Evolutionary conservation across 176 grass and related monocot species (phyloP), one percentile per base, ranked within the genome.

Genomic region (Oryza longistaminata): DNA sequence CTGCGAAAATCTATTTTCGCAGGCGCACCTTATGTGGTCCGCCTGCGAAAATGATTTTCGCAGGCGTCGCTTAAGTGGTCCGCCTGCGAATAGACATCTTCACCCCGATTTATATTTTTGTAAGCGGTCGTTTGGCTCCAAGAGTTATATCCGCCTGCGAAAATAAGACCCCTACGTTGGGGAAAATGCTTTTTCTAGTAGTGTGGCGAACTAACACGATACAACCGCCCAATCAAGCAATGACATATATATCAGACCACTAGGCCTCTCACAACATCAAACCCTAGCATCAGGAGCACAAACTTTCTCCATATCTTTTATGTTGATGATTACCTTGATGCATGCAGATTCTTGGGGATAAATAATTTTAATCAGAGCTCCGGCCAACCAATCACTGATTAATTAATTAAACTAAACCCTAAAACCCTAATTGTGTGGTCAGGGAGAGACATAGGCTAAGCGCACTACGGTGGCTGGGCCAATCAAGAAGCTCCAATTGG

Each of bases 201-300:
- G n/a, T 25, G 71, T 87, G 64, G 35, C 66, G 37, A 1, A 12
- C 74, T 12, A 84, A 58, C 11, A n/a, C n/a, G n/a, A n/a, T n/a
- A n/a, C n/a, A n/a, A n/a, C n/a, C n/a, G 12, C 22, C 81, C 81
- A 88, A 58, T 74, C 81, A 60, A 25, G 87, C 14, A 73, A 72
- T 79, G 81, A 88, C 68, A n/a, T n/a, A n/a, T n/a, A 88, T 7
- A 19, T 88, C 58, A 66, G 81, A 77, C 65, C 53, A 88, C 53
- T 42, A 82, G 13, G 33, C 24, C 21, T 2, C 25, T 55, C 27
- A 52, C 29, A 52, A 40, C 55, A 26, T 72, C 34, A 15, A 31
- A 21, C 34, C 70, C 6, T 22, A 14, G 21, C 73, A 61, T 78
- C 55, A 71, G 40, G 65, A 74, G 19, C 25, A 27, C n/a, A 31